phyloP scores from a whole-genome alignment of 1,284 basidiomycete genomes.

The Ganoderma boninense region DNA sequence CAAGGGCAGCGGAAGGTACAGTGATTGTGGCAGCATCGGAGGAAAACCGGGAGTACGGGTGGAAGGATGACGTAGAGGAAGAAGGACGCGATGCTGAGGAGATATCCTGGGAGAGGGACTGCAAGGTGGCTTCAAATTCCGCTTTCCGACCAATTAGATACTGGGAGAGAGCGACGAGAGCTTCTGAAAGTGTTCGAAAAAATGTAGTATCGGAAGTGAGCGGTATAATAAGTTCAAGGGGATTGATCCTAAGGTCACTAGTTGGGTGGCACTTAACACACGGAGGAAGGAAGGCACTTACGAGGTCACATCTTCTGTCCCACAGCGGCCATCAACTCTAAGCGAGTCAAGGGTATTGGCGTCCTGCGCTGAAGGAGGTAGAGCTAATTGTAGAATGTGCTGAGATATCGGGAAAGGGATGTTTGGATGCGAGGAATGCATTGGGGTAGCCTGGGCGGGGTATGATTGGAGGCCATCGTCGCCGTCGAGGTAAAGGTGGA shows the following conservation, averaged over 20 bases:
- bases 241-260: conserved; percentile 12
- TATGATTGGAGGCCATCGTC: conserved; percentile 8
- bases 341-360: background rate
- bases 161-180: conserved; percentile 74
- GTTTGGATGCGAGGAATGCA: conserved; percentile 2
- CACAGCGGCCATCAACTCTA: background rate
- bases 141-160: conserved; percentile 71
- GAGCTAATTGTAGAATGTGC: conserved; percentile 14
- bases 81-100: conserved; percentile 68
- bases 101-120: conserved; percentile 67
- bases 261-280: background rate
- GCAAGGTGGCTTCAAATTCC: conserved; percentile 71
- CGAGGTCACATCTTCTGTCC: conserved; percentile 2
- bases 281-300: conserved; percentile 3
- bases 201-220: conserved; percentile 86
- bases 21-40: conserved; percentile 48
- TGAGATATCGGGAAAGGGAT: conserved; percentile 15
- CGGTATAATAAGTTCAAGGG: conserved; percentile 79
- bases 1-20: conserved; percentile 29
- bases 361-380: background rate
- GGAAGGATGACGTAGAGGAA: conserved; percentile 55
- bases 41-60: conserved; percentile 54
- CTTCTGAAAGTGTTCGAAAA: conserved; percentile 79
- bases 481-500: conserved; percentile 56
- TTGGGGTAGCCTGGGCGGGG: background rate